These are phyloP conservation scores for Xylaria castorea DNA, from an alignment of 495 filamentous ascomycete species.

Conservation along the genomic window DNA sequence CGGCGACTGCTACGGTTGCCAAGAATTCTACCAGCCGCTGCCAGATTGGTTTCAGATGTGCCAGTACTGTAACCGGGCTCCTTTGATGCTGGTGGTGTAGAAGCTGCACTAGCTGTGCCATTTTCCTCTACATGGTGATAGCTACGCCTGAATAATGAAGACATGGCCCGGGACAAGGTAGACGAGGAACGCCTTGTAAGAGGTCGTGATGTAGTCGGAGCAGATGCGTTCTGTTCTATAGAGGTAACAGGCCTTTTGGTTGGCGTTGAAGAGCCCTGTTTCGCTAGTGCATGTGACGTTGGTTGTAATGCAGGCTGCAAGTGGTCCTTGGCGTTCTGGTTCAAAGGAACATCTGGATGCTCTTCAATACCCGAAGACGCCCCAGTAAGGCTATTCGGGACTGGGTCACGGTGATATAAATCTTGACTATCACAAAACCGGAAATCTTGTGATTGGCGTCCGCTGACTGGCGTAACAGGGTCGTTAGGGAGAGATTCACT, in stretches of 20 bases:
- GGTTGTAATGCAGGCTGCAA: slow-evolving; percentile 28
- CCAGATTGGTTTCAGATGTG: slow-evolving; percentile 34
- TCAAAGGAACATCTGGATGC: slow-evolving; percentile 35
- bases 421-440: slow-evolving; percentile 51
- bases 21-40: slow-evolving; percentile 30
- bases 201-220: slow-evolving; percentile 21
- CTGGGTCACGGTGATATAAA: slow-evolving; percentile 44
- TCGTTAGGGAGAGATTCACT: slow-evolving; percentile 54
- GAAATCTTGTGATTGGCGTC: slow-evolving; percentile 58
- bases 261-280: slow-evolving; percentile 43
- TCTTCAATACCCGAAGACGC: slow-evolving; percentile 33
- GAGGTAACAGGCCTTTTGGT: background rate
- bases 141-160: slow-evolving; percentile 39
- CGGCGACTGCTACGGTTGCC: slow-evolving; percentile 41
- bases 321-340: slow-evolving; percentile 32
- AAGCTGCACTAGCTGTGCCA: background rate
- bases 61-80: slow-evolving; percentile 32
- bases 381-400: slow-evolving; percentile 37
- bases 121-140: slow-evolving; percentile 35
- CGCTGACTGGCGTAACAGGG: slow-evolving; percentile 56
- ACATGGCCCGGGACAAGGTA: slow-evolving; percentile 36
- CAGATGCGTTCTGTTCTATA: slow-evolving; percentile 29
- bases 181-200: slow-evolving; percentile 36
- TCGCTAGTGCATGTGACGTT: slow-evolving; percentile 30
- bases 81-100: slow-evolving; percentile 33